phyloP scores from a whole-genome alignment of 2,329 filamentous ascomycete species.

The Aspergillus arachidicola region DNA sequence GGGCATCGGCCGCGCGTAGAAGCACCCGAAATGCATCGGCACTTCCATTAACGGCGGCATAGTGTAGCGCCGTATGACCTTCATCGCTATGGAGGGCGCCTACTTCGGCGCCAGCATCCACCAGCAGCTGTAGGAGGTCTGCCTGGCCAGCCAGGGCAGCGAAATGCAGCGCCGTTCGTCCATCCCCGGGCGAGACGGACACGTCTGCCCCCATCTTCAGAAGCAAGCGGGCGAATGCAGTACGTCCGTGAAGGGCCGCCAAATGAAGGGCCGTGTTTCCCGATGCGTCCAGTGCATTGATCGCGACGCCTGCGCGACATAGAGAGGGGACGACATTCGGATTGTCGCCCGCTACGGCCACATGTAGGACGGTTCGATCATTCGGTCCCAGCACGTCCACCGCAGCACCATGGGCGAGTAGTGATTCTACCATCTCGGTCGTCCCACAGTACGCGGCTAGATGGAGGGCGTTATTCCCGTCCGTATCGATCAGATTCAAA shows the following conservation, averaged over 20 bases:
- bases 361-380: slow-evolving; percentile 1
- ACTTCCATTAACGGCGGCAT: neutral
- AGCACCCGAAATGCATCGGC: slow-evolving; percentile 1
- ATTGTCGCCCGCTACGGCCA: neutral
- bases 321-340: neutral
- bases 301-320: neutral
- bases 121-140: neutral
- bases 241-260: neutral
- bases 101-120: slow-evolving; percentile 2
- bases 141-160: neutral
- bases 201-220: neutral
- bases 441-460: neutral
- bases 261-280: slow-evolving; percentile 1
- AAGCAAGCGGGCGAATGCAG: neutral
- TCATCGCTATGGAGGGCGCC: neutral
- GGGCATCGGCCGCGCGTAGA: neutral
- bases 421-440: neutral
- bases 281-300: neutral
- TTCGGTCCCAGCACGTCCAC: neutral
- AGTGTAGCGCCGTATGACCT: slow-evolving; percentile 2
- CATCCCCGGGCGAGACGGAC: neutral
- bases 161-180: slow-evolving; percentile 1
- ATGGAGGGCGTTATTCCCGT: neutral
- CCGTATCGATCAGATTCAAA: neutral
- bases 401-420: neutral